Base-by-base conservation (phyloP, 371 early-diverging fungal genomes). In the Mucor racemosus region DNA sequence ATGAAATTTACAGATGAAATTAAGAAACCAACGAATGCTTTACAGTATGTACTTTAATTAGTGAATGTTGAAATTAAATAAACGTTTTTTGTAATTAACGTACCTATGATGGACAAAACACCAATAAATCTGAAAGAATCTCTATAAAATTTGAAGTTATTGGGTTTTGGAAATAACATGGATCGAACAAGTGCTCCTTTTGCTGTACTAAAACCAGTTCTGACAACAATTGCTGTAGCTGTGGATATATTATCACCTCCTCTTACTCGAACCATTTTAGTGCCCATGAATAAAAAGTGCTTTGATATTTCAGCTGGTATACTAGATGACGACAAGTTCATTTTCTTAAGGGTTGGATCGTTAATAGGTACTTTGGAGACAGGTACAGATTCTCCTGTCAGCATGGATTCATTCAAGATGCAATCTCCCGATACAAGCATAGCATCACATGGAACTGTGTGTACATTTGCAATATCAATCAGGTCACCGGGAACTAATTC, bases 351-450 rank as follows among this genome's bases (percentile, higher is more conserved):
- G 15, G 90, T 88, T 35, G 73, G 76, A 34, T 94, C 92, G 0
- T 88, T 87, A 17, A 91, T 81, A 0, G 95, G 91, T 4, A 79
- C 80, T 74, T 97, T 97, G 11, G 94, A 92, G 13, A 90, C 89
- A 33, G 91, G 91, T 2, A 90, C 85, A 0, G 88, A 88, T 71
- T 86, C 87, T 57, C 99, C 99, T 4, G 99, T 99, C 31, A 99
- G 87, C 97, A 99, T 98, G 67, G 93, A 92, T 78, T 99, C 99
- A 78, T 99, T 98, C 54, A 98, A 91, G 64, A 99, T 96, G 71
- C 97, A 97, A 71, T 97, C 97, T 15, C 99, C 99, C 21, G 92
- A 85, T n/a, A 99, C 78, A 21, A 99, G 84, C 39, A 96, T 79
- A 2, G 94, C 95, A 81, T 99, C 99, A 79, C 99, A 98, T 0